Evolutionary conservation across 2,329 filamentous ascomycete genomes (phyloP).

Genomic region (Intubia oerlemansii): DNA sequence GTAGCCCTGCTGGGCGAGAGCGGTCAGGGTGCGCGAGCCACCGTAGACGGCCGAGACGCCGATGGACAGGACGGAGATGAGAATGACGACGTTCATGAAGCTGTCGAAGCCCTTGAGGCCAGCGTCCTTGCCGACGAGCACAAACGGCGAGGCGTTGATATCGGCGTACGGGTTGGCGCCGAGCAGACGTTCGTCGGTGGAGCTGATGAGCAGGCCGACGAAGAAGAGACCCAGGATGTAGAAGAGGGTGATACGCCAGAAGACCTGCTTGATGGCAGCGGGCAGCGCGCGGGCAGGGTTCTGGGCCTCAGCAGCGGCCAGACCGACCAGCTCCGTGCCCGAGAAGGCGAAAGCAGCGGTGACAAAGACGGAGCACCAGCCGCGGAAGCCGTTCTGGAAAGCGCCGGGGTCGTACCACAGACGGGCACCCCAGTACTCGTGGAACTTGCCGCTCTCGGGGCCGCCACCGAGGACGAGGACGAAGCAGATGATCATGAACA

Average conservation of each 20-base stretch:
- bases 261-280: slow-evolving; percentile 63
- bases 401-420: slow-evolving; percentile 28
- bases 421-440: slow-evolving; percentile 25
- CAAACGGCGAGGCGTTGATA: slow-evolving; percentile 30
- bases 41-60: slow-evolving; percentile 38
- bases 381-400: slow-evolving; percentile 55
- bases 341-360: slow-evolving; percentile 54
- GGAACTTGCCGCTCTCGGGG: slow-evolving; percentile 23
- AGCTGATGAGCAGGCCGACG: slow-evolving; percentile 26
- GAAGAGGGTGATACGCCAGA: slow-evolving; percentile 34
- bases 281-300: slow-evolving; percentile 57
- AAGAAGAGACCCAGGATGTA: slow-evolving; percentile 31
- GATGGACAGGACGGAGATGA: slow-evolving; percentile 35
- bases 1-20: slow-evolving; percentile 35
- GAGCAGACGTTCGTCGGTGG: slow-evolving; percentile 24
- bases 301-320: slow-evolving; percentile 48
- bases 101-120: slow-evolving; percentile 27
- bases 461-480: slow-evolving; percentile 38
- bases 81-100: slow-evolving; percentile 37
- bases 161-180: slow-evolving; percentile 23
- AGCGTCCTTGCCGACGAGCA: slow-evolving; percentile 32
- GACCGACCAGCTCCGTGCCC: slow-evolving; percentile 53
- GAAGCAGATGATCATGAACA: slow-evolving; percentile 43
- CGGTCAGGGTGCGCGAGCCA: slow-evolving; percentile 35
- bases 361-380: slow-evolving; percentile 50